A percentile compares a stretch with the other conserved stretches of the same genome.
Conservation (phyloP, 2,329 filamentous ascomycete species). For the Bipolaris zeicola region DNA sequence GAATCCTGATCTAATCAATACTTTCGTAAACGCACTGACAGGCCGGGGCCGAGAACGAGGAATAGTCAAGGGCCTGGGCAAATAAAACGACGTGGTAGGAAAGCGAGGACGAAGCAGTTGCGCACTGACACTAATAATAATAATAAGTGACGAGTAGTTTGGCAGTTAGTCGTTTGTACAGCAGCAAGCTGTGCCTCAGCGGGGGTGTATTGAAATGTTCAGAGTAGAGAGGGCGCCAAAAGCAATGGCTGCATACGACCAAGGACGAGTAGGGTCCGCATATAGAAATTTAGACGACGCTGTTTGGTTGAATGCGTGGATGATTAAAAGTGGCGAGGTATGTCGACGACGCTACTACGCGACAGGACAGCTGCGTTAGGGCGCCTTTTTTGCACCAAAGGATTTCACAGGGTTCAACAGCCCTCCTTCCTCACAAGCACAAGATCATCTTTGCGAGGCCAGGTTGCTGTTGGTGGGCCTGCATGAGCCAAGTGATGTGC, state of each 20-base stretch:
- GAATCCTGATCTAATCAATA: slow-evolving; percentile 36
- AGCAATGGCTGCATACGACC: slow-evolving; percentile 38
- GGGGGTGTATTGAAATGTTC: slow-evolving; percentile 36
- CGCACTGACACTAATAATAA: slow-evolving; percentile 27
- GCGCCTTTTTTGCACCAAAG: slow-evolving; percentile 36
- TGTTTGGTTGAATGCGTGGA: slow-evolving; percentile 44
- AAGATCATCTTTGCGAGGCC: slow-evolving; percentile 23
- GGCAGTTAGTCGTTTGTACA: slow-evolving; percentile 30
- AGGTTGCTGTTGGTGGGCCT: slow-evolving; percentile 37
- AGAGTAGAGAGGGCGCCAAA: slow-evolving; percentile 35
- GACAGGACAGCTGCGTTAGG: slow-evolving; percentile 33
- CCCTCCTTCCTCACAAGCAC: slow-evolving; percentile 24
- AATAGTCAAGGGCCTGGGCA: slow-evolving; percentile 27
- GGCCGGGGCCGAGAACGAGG: slow-evolving; percentile 33
- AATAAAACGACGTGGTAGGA: slow-evolving; percentile 19
- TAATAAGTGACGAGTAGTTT: slow-evolving; percentile 33
- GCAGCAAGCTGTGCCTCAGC: slow-evolving; percentile 14
- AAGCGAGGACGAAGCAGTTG: slow-evolving; percentile 31
- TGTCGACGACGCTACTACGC: slow-evolving; percentile 40
- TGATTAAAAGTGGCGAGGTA: slow-evolving; percentile 50
- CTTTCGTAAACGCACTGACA: slow-evolving; percentile 34
- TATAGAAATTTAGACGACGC: slow-evolving; percentile 38
- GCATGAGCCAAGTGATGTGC: slow-evolving; percentile 49
- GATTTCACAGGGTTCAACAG: slow-evolving; percentile 38
- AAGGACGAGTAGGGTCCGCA: slow-evolving; percentile 40